These are phyloP conservation scores for Xerocomus minutiporus DNA, from an alignment of 1,284 basidiomycete genomes.

Conservation along the genomic window DNA sequence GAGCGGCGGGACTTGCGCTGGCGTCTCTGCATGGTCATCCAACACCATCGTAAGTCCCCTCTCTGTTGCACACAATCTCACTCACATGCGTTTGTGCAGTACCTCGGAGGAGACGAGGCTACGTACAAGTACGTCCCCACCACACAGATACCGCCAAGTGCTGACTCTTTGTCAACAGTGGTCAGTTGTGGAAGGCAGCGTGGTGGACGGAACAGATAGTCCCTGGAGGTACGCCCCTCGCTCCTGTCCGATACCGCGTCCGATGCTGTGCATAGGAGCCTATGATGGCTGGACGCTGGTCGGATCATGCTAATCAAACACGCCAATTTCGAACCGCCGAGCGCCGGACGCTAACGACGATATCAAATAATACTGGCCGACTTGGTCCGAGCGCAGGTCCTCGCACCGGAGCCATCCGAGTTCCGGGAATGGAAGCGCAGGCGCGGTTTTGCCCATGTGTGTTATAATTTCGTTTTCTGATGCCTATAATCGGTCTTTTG, in stretches of 20 bases:
- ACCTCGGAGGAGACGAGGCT: slow-evolving; percentile 43
- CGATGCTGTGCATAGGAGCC: neutral
- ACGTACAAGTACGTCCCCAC: slow-evolving; percentile 33
- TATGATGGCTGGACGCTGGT: slow-evolving; percentile 9
- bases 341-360: neutral
- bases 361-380: neutral
- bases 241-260: neutral
- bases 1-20: slow-evolving; percentile 39
- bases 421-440: neutral
- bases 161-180: neutral
- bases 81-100: slow-evolving; percentile 33
- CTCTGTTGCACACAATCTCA: neutral
- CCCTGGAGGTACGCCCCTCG: slow-evolving; percentile 8
- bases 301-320: slow-evolving; percentile 9
- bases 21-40: slow-evolving; percentile 45
- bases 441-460: neutral
- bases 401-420: neutral
- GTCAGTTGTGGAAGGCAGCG: slow-evolving; percentile 11
- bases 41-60: slow-evolving; percentile 40
- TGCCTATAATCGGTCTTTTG: neutral
- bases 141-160: neutral
- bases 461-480: neutral
- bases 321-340: neutral
- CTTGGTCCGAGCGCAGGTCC: too few species aligned
- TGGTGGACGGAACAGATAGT: slow-evolving; percentile 15